Evolutionary conservation across 257 asterid genomes (phyloP), one percentile per base, ranked within the genome.

Genomic region (Capsicum pubescens): DNA sequence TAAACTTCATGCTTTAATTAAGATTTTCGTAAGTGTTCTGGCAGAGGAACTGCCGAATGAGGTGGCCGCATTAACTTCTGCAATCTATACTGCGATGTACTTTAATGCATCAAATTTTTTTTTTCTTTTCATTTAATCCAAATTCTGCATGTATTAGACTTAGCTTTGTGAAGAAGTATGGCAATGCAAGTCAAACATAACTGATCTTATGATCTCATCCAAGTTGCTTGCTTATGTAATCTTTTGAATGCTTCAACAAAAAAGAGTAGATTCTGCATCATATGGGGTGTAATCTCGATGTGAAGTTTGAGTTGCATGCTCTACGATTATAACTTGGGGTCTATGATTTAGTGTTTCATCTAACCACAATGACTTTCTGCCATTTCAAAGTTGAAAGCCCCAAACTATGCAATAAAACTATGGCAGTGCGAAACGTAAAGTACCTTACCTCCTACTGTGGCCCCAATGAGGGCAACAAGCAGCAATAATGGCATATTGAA

Each of bases 381-480:
- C 70, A 63, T 63, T 72, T 48, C 59, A 46, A 72, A 7, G 42
- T 48, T 48, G 80, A 16, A 3, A 48, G 7, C 12, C 57, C 11
- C 77, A 42, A 79, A 36, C 66, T 63, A 64, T 26, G 42, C 66
- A 57, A 56, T 14, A 26, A 74, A 74, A 26, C 15, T 32, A 74
- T 48, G 60, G 50, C 42, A 26, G 44, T 64, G 85, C 8, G 42
- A 64, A 44, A 7, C 46, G 2, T 16, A 57, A 54, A 60, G 84
- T 44, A 57, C 60, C 87, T 60, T 86, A 97, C 99, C 98, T 91
- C 99, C 99, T 52, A 97, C 99, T 7, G 99, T 92, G 84, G 99
- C 98, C 82, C 99, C 99, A 54, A 93, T 35, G 74, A 94, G 94
- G 83, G 99, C 90, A 87, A 97, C 96, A 14, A 93, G 71, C 69